Conservation (phyloP, 2,329 filamentous ascomycete species). For the Calonectria leucothoes region DNA sequence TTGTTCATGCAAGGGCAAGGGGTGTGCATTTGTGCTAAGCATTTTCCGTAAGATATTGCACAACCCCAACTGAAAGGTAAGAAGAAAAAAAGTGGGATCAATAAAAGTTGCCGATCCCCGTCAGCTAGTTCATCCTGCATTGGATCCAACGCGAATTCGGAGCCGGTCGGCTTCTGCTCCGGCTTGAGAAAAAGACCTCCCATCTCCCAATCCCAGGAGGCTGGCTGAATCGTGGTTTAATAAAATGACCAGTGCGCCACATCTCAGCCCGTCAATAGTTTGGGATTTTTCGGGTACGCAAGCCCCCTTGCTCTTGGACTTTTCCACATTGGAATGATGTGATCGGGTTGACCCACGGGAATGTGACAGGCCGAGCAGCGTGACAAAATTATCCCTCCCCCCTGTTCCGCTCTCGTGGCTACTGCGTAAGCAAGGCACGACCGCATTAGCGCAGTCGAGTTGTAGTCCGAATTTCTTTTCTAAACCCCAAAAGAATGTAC, state of each 20-base stretch:
- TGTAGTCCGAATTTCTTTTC: neutral
- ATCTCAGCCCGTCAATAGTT: neutral
- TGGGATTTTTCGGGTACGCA: neutral
- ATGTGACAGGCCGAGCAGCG: neutral
- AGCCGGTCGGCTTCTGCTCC: neutral
- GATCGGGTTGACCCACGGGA: neutral
- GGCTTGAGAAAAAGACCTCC: neutral
- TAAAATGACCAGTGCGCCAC: neutral
- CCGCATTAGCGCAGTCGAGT: neutral
- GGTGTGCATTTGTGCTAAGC: constrained; percentile 3
- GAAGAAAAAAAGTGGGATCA: neutral
- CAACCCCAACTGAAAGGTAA: neutral
- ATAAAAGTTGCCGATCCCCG: neutral
- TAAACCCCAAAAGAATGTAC: neutral
- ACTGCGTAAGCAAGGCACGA: constrained; percentile 6
- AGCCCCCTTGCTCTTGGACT: neutral
- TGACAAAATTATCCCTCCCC: constrained; percentile 1
- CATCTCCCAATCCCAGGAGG: neutral
- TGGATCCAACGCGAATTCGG: neutral
- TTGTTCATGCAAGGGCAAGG: constrained; percentile 1
- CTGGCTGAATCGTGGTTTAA: neutral
- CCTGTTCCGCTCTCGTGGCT: neutral
- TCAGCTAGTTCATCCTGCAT: neutral
- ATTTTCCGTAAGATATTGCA: neutral
- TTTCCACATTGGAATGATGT: neutral